A percentile compares a stretch with the other conserved stretches of the same genome.
These are phyloP conservation scores for Noccaea bulbosa DNA, from an alignment of 345 rosid species.

Conservation along the genomic window DNA sequence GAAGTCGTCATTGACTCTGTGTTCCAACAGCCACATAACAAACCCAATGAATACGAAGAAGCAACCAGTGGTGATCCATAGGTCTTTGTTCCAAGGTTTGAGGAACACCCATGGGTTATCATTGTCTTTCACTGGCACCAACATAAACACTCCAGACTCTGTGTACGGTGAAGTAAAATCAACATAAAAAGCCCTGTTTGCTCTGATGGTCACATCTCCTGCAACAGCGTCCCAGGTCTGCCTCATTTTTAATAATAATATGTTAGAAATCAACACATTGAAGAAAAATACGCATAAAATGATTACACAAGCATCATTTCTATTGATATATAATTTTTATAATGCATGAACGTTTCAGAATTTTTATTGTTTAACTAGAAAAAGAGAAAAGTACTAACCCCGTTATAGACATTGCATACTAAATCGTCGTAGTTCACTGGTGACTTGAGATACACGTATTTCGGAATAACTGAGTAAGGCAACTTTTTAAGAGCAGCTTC, in stretches of 20 bases:
- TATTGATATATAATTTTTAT: slow-evolving; percentile 21
- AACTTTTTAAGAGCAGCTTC: slow-evolving; percentile 33
- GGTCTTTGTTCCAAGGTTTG: slow-evolving; percentile 62
- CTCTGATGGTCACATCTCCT: slow-evolving; percentile 67
- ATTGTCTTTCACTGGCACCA: slow-evolving; percentile 55
- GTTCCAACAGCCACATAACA: slow-evolving; percentile 74
- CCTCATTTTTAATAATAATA: neutral
- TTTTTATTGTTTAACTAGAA: no score
- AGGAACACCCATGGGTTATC: slow-evolving; percentile 65
- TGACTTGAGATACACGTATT: slow-evolving; percentile 16
- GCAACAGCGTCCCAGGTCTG: slow-evolving; percentile 64
- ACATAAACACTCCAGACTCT: slow-evolving; percentile 72
- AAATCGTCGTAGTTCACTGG: slow-evolving; percentile 43
- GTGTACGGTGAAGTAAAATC: slow-evolving; percentile 77
- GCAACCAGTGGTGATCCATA: slow-evolving; percentile 63
- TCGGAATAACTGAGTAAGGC: slow-evolving; percentile 41
- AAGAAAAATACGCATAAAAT: no score
- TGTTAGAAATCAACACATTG: neutral
- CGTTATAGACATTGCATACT: slow-evolving; percentile 41
- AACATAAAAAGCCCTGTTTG: slow-evolving; percentile 50
- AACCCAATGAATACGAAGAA: slow-evolving; percentile 65
- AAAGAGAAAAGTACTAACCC: slow-evolving; percentile 46
- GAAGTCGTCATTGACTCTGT: slow-evolving; percentile 68
- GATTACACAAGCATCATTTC: neutral
- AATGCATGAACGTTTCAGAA: neutral